Conservation (phyloP, 2,329 filamentous ascomycete genomes). For the Hypoxylon sp. region DNA sequence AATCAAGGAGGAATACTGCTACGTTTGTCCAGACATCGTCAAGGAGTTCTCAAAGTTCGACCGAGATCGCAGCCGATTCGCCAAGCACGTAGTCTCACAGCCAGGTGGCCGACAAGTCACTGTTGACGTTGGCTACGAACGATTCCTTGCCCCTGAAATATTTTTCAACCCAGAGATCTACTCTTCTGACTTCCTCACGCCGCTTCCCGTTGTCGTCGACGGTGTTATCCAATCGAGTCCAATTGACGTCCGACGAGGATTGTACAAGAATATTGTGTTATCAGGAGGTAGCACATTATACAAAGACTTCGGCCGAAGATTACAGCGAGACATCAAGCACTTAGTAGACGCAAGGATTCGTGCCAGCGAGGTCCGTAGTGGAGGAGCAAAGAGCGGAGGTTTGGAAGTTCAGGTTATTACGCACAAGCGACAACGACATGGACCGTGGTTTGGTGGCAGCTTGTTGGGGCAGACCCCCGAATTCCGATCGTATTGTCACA, state of each 20-base stretch:
- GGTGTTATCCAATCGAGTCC: slow-evolving; percentile 97
- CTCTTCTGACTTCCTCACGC: slow-evolving; percentile 97
- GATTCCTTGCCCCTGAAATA: slow-evolving; percentile 97
- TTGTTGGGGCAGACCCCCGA: slow-evolving; percentile 97
- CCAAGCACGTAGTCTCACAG: slow-evolving; percentile 88
- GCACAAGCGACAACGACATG: slow-evolving; percentile 96
- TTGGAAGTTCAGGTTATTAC: slow-evolving; percentile 97
- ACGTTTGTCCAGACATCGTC: slow-evolving; percentile 97
- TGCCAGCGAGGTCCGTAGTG: slow-evolving; percentile 90
- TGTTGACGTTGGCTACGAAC: slow-evolving; percentile 97
- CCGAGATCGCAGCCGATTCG: slow-evolving; percentile 89
- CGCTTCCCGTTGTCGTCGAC: slow-evolving; percentile 93
- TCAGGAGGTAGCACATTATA: slow-evolving; percentile 97
- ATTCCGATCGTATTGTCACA: slow-evolving; percentile 99
- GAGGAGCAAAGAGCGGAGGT: slow-evolving; percentile 92
- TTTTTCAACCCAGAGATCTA: slow-evolving; percentile 99
- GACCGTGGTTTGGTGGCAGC: slow-evolving; percentile 98
- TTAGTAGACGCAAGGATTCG: slow-evolving; percentile 93
- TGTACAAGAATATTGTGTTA: slow-evolving; percentile 99
- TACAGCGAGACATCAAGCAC: slow-evolving; percentile 98
- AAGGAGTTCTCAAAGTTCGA: slow-evolving; percentile 98
- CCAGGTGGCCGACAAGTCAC: slow-evolving; percentile 85
- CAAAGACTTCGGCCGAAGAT: slow-evolving; percentile 95
- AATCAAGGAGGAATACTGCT: slow-evolving; percentile 99
- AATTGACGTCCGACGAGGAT: slow-evolving; percentile 94